These are phyloP conservation scores for Aspergillus fijiensis DNA, from an alignment of 2,329 filamentous ascomycete genomes.

Conservation along the genomic window DNA sequence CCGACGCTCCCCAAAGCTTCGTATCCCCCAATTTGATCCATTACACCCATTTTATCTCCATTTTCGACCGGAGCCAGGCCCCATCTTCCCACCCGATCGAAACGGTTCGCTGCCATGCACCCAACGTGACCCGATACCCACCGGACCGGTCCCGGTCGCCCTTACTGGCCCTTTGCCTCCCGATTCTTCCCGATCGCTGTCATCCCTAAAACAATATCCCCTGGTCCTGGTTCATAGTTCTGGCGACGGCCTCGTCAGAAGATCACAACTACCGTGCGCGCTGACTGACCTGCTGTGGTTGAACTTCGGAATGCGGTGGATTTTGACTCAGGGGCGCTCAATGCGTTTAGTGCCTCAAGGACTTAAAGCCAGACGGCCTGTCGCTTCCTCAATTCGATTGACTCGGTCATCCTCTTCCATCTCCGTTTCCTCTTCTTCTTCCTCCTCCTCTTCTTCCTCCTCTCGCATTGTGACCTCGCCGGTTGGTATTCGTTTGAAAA, in stretches of 20 bases:
- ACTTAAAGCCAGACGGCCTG: conserved; percentile 35
- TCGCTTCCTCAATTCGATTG: conserved; percentile 12
- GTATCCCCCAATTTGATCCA: conserved; percentile 17
- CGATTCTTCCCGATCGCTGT: conserved; percentile 27
- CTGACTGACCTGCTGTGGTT: conserved; percentile 49
- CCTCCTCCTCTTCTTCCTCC: conserved; percentile 22
- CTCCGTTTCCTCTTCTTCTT: conserved; percentile 12
- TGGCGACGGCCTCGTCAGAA: conserved; percentile 22
- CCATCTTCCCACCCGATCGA: conserved; percentile 13
- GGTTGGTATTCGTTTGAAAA: conserved; percentile 13
- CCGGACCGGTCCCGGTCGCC: conserved; percentile 20
- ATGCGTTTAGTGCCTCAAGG: conserved; percentile 27
- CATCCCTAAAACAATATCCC: conserved; percentile 16
- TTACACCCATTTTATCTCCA: background rate
- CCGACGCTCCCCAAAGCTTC: conserved; percentile 25
- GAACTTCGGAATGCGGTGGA: conserved; percentile 47
- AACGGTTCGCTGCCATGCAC: conserved; percentile 26
- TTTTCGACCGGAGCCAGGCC: background rate
- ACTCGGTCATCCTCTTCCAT: conserved; percentile 10
- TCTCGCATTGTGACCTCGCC: conserved; percentile 8
- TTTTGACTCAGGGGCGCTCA: conserved; percentile 33
- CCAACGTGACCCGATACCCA: conserved; percentile 23
- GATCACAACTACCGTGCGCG: conserved; percentile 14
- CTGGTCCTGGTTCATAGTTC: conserved; percentile 20
- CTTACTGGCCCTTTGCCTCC: conserved; percentile 24